Base-by-base conservation (phyloP, 1,284 basidiomycete species). In the Cutaneotrichosporon sp. region DNA sequence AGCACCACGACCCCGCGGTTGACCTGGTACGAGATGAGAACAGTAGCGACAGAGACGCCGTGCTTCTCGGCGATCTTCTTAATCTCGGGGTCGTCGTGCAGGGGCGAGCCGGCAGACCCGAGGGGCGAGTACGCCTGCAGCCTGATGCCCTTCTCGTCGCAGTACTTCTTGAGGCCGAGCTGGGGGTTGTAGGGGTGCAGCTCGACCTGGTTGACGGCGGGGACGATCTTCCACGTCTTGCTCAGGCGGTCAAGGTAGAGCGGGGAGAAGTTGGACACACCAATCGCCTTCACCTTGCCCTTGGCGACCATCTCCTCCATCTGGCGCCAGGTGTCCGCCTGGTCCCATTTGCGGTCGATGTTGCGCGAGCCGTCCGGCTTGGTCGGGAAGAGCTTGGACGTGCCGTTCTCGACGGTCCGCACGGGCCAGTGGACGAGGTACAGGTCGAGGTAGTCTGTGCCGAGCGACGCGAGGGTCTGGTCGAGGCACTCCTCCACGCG, bases 61-160 rank as follows among this genome's bases (percentile, higher is more conserved):
- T 87, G 78, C 70, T 83, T 84, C 57, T 78, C 65, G 5, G 86
- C 87, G 51, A 90, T 80, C 56, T 78, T 77, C n/a, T 75, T 58
- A 14, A 88, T 81, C 16, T 80, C 79, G 47, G 84, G 80, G 66
- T 93, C 88, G 16, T 73, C 71, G 50, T 88, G 74, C n/a, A 92
- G 75, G 2, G 87, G 86, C 4, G 76, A 75, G 61, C 71, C 68
- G 7, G 83, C 82, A 17, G 86, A 88, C 5, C 89, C 89, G 26
- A 91, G 80, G 4, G 90, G 90, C 9, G 86, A 89, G 74, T 90
- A 92, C 0, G 88, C 88, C 70, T 90, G 81, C 1, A 87, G 77
- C 25, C 84, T 74, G 63, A 93, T 91, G 31, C 78, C 79, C 68
- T 88, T 83, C 31, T 78, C 75, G 64, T 81, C 79, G 67, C 87